A percentile compares a stretch with the other conserved stretches of the same genome.
Conservation (phyloP, 2,329 filamentous ascomycete species). For the Calonectria pteridis region DNA sequence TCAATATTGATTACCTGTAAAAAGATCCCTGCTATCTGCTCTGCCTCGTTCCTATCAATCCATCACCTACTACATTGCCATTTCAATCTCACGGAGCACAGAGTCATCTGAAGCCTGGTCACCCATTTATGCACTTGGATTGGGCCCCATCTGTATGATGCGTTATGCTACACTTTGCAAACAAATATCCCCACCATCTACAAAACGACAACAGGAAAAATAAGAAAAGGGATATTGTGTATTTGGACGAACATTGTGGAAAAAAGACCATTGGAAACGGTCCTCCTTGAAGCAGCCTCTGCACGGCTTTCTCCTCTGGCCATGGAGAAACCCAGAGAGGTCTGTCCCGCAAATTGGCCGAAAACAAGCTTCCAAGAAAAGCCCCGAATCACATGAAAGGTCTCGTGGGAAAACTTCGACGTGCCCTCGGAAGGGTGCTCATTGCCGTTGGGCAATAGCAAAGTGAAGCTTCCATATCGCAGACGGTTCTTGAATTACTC, state of each 20-base stretch:
- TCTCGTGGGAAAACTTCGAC: background rate
- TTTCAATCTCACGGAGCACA: background rate
- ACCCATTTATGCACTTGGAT: conserved; percentile 9
- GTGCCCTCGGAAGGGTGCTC: background rate
- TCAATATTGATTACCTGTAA: background rate
- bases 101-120: background rate
- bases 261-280: background rate
- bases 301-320: background rate
- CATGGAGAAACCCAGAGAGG: background rate
- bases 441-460: background rate
- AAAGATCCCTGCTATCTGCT: background rate
- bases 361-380: conserved; percentile 3
- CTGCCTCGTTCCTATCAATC: background rate
- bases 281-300: background rate
- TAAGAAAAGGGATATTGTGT: conserved; percentile 11
- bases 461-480: conserved; percentile 26
- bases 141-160: conserved; percentile 6
- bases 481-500: conserved; percentile 46
- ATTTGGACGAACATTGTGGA: conserved; percentile 3
- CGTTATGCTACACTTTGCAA: conserved; percentile 6
- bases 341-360: conserved; percentile 1
- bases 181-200: conserved; percentile 6
- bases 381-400: background rate
- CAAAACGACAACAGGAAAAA: conserved; percentile 4
- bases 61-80: background rate